Conservation (phyloP, 2,329 filamentous ascomycete species). For the Raffaelea deltoideospora region DNA sequence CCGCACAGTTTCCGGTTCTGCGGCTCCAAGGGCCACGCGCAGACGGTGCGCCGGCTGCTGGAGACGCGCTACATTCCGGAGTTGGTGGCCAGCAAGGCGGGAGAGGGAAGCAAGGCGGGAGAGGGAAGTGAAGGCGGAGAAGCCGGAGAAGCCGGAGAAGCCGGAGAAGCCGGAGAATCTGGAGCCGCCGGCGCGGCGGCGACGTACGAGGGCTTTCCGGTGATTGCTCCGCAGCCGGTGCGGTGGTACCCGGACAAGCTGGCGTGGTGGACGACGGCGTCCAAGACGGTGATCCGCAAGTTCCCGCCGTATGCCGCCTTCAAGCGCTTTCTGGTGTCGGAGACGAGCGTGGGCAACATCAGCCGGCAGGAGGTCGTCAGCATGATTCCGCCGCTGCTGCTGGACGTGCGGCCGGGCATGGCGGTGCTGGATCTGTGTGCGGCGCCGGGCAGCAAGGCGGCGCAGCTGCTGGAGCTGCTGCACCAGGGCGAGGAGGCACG, state of each 20-base stretch:
- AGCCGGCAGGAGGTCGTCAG: constrained; percentile 94
- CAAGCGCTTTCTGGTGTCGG: constrained; percentile 94
- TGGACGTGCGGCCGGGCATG: constrained; percentile 85
- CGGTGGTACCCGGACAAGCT: constrained; percentile 90
- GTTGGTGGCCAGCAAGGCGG: constrained; percentile 72
- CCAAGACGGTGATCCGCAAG: constrained; percentile 87
- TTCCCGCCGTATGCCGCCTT: constrained; percentile 90
- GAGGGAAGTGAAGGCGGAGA: too few species aligned
- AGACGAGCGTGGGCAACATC: constrained; percentile 94
- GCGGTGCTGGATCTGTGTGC: constrained; percentile 91
- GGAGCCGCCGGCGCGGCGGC: too few species aligned
- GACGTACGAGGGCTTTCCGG: constrained; percentile 64
- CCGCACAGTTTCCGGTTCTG: constrained; percentile 98
- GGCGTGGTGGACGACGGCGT: constrained; percentile 95
- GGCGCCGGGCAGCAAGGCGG: constrained; percentile 91
- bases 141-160: too few species aligned
- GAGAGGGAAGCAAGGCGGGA: too few species aligned
- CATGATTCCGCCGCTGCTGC: constrained; percentile 93
- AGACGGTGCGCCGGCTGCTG: constrained; percentile 77
- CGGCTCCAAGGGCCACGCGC: constrained; percentile 88
- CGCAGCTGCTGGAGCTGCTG: constrained; percentile 87
- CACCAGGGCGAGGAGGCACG: constrained; percentile 84
- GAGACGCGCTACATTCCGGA: constrained; percentile 81
- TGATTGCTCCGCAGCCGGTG: constrained; percentile 69
- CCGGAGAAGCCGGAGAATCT: too few species aligned